Evolutionary conservation across 2,329 filamentous ascomycete genomes (phyloP).

Genomic region (Fusarium domesticum): DNA sequence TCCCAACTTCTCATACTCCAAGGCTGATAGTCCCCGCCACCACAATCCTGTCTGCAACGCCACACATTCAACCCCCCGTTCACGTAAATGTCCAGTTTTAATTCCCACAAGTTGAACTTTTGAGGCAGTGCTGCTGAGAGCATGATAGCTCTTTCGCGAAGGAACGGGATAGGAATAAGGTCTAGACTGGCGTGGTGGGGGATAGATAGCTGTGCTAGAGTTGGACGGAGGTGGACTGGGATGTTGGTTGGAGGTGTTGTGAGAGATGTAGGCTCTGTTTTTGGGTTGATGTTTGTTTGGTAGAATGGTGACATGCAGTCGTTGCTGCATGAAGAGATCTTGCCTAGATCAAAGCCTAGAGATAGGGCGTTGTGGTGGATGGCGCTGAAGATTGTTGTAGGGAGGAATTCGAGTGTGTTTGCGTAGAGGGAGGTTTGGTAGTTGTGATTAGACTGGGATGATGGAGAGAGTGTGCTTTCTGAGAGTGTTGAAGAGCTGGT

Average conservation of each 20-base stretch:
- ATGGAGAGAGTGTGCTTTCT: background rate
- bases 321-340: constrained; percentile 11
- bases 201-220: constrained; percentile 26
- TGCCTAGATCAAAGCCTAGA: constrained; percentile 13
- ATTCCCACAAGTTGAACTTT: constrained; percentile 22
- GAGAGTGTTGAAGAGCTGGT: too few species aligned
- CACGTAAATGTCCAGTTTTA: constrained; percentile 28
- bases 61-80: constrained; percentile 21
- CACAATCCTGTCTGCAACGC: background rate
- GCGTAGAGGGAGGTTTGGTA: background rate
- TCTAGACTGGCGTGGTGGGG: constrained; percentile 27
- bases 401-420: constrained; percentile 18
- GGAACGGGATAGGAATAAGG: constrained; percentile 24
- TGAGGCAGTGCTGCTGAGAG: constrained; percentile 22
- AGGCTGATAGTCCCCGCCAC: constrained; percentile 14
- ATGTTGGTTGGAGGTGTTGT: constrained; percentile 4
- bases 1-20: constrained; percentile 32
- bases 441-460: background rate
- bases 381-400: constrained; percentile 20
- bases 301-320: constrained; percentile 26
- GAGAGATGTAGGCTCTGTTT: constrained; percentile 5
- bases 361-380: constrained; percentile 20
- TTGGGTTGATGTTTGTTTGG: constrained; percentile 11
- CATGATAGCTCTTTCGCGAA: constrained; percentile 28
- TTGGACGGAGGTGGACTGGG: constrained; percentile 23